Evolutionary conservation across 345 rosid species (phyloP), one percentile per base, ranked within the genome.

Genomic region (Nasturtium officinale): DNA sequence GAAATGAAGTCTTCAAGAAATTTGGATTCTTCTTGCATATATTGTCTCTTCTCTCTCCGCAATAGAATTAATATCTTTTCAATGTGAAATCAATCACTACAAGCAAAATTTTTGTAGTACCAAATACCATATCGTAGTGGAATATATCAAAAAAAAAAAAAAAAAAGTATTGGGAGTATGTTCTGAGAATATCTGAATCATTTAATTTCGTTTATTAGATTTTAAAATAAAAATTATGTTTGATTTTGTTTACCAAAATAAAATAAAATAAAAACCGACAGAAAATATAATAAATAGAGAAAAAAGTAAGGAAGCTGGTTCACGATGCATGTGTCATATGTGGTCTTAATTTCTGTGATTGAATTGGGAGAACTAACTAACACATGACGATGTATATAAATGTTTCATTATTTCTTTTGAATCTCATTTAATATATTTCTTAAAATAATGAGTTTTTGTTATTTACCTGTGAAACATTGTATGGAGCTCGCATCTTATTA

Each of bases 1-100:
- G 65, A 73, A 78, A 17, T 88, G 89, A 42, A 90, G 90, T 12
- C 33, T 86, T 68, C 79, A 82, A 53, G 92, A 87, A 80, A 89
- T 86, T 17, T 87, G 92, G 96, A 73, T 82, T 77, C 72, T 89
- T 12, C 50, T 86, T 6, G 88, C 84, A 51, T 23, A 23, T 88
- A 84, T 68, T 77, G 86, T 13, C 42, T 85, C 8, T 61, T 82
- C 30, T 86, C 85, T 76, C 88, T 87, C 53, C 84, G 84, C 38
- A 73, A 72, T 52, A 84, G 84, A 78, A 83, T 89, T 26, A 83
- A 53, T 61, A 43, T 51, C 8, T 83, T 79, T 47, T 80, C 81
- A 54, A 65, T 87, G 78, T 88, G 80, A 83, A 23, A 38, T 9
- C 7, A 23, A 53, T 67, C 50, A 17, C 7, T 32, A 18, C 29